A percentile compares a stretch with the other conserved stretches of the same genome.
Evolutionary conservation across 2,329 filamentous ascomycete genomes (phyloP).

Genomic region (Fusarium pininemorale): DNA sequence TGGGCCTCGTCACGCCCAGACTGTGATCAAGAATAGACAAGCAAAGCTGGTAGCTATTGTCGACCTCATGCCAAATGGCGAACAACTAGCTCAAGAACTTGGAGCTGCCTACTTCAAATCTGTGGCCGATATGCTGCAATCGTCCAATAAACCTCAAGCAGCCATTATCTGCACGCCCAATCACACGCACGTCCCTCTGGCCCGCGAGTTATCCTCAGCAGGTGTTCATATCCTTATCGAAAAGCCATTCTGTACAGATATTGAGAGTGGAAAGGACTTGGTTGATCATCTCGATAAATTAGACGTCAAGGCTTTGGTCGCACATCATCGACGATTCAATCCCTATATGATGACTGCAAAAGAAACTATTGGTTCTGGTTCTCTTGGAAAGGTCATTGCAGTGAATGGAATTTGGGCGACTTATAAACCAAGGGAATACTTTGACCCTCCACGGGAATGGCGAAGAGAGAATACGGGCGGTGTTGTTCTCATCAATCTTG

Average conservation of each 20-base stretch:
- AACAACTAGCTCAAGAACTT: conserved; percentile 34
- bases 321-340: conserved; percentile 69
- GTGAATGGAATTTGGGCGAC: conserved; percentile 65
- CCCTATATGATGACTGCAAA: conserved; percentile 62
- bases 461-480: conserved; percentile 55
- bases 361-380: conserved; percentile 49
- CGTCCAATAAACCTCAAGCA: conserved; percentile 56
- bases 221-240: conserved; percentile 66
- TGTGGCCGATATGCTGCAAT: conserved; percentile 54
- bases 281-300: conserved; percentile 40
- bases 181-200: conserved; percentile 62
- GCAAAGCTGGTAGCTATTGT: conserved; percentile 44
- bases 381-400: conserved; percentile 59
- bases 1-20: conserved; percentile 45
- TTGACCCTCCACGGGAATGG: conserved; percentile 58
- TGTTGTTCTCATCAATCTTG: conserved; percentile 65
- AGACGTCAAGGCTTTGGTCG: conserved; percentile 59
- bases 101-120: conserved; percentile 40
- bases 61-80: conserved; percentile 39
- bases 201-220: conserved; percentile 56
- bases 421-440: conserved; percentile 62
- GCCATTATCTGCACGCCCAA: conserved; percentile 70
- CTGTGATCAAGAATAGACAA: conserved; percentile 34
- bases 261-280: conserved; percentile 48
- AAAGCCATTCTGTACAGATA: conserved; percentile 61